These are phyloP conservation scores for Stylosanthes scabra DNA, from an alignment of 331 rosid genomes.

Conservation along the genomic window DNA sequence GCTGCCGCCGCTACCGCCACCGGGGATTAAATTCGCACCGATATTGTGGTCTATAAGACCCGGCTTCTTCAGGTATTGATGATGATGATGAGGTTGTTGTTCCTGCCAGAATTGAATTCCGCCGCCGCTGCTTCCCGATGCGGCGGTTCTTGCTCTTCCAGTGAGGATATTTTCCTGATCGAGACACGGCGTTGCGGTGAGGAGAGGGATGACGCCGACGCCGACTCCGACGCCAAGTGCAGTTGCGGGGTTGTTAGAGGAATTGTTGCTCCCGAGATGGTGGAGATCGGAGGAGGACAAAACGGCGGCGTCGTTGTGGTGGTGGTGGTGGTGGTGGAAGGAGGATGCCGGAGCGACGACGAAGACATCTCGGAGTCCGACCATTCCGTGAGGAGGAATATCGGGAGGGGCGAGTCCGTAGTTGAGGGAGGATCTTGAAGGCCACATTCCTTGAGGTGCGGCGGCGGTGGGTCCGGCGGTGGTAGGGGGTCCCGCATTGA, in stretches of 20 bases:
- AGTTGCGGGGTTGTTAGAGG: slow-evolving; percentile 62
- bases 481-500: slow-evolving; percentile 79
- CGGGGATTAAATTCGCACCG: slow-evolving; percentile 34
- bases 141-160: slow-evolving; percentile 1
- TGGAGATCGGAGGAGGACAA: slow-evolving; percentile 60
- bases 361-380: slow-evolving; percentile 71
- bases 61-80: slow-evolving; percentile 60
- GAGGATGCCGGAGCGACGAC: slow-evolving; percentile 75
- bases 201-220: slow-evolving; percentile 86
- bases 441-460: slow-evolving; percentile 43
- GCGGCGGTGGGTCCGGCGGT: slow-evolving; percentile 57
- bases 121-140: slow-evolving; percentile 29
- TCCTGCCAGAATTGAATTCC: slow-evolving; percentile 90
- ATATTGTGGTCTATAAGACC: slow-evolving; percentile 43
- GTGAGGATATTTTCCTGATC: slow-evolving; percentile 41
- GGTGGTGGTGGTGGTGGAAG: slow-evolving; percentile 49
- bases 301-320: slow-evolving; percentile 39
- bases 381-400: slow-evolving; percentile 61
- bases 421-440: slow-evolving; percentile 56
- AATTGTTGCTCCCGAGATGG: slow-evolving; percentile 40
- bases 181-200: slow-evolving; percentile 59
- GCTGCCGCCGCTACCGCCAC: slow-evolving; percentile 24
- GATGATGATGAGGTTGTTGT: slow-evolving; percentile 46
- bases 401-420: slow-evolving; percentile 60
- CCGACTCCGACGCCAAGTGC: slow-evolving; percentile 95